A percentile compares a stretch with the other conserved stretches of the same genome.
These are phyloP conservation scores for Phaeomoniella chlamydospora DNA, from an alignment of 2,329 filamentous ascomycete species.

Conservation along the genomic window DNA sequence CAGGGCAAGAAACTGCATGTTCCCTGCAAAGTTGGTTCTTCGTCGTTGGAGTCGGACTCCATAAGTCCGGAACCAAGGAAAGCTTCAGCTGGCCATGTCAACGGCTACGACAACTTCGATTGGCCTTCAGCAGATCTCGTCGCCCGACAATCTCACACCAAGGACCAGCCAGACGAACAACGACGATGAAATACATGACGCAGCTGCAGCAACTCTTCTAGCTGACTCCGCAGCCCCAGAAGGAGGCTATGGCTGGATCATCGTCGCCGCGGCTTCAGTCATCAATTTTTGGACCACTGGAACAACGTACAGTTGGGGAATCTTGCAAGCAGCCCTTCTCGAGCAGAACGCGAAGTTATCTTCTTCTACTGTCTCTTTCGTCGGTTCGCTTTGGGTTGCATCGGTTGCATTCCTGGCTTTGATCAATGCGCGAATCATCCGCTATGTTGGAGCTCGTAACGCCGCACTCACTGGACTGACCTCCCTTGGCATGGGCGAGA, in stretches of 20 bases:
- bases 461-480: conserved; percentile 35
- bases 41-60: too few relatives aligned
- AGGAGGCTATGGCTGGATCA: conserved; percentile 42
- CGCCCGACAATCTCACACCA: not conserved
- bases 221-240: conserved; percentile 35
- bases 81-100: too few relatives aligned
- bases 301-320: conserved; percentile 44
- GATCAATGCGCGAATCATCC: conserved; percentile 36
- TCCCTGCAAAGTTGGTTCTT: too few relatives aligned
- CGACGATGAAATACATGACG: not conserved
- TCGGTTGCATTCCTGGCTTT: conserved; percentile 38
- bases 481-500: conserved; percentile 33
- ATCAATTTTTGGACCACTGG: conserved; percentile 44
- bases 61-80: too few relatives aligned
- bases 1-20: too few relatives aligned
- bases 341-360: conserved; percentile 25
- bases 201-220: not conserved
- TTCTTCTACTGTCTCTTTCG: conserved; percentile 41
- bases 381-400: conserved; percentile 38
- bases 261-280: conserved; percentile 35
- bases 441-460: conserved; percentile 30
- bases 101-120: not conserved
- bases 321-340: conserved; percentile 44
- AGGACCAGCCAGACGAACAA: not conserved
- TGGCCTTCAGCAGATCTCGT: not conserved